Evolutionary conservation across 169 alveolate genomes (phyloP).

Genomic region (Plasmodium sp.): DNA sequence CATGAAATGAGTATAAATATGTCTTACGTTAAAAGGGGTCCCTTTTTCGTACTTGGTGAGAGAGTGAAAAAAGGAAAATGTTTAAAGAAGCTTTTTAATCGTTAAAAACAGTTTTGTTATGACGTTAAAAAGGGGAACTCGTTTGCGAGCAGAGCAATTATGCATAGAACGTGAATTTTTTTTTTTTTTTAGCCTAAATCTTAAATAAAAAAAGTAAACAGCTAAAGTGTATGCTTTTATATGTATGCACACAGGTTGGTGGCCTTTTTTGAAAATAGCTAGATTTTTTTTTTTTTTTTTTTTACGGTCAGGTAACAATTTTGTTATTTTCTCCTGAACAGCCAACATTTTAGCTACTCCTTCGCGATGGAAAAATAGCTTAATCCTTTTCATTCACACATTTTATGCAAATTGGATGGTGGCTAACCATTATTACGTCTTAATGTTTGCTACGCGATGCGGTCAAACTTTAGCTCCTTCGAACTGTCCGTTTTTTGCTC

Average conservation of each 20-base stretch:
- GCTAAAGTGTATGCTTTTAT: background rate
- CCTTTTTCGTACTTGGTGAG: background rate
- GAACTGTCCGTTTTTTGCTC: background rate
- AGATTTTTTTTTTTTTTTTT: slow-evolving; percentile 1
- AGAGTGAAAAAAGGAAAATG: background rate
- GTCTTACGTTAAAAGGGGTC: background rate
- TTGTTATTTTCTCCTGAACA: slow-evolving; percentile 2
- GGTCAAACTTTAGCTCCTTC: background rate
- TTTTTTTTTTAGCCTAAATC: slow-evolving; percentile 1
- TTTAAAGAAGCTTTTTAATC: background rate
- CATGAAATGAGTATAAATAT: background rate
- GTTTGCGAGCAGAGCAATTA: background rate
- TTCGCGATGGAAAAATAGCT: background rate
- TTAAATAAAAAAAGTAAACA: slow-evolving; percentile 8
- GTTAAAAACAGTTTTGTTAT: background rate
- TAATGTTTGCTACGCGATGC: background rate
- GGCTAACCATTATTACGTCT: slow-evolving; percentile 4
- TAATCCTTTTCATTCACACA: background rate
- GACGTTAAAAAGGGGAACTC: background rate
- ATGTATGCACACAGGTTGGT: background rate
- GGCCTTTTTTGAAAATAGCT: slow-evolving; percentile 8
- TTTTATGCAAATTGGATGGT: background rate
- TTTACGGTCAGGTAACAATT: background rate
- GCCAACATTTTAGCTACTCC: background rate
- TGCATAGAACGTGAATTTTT: background rate